Evolutionary conservation across 1,284 basidiomycete species (phyloP), one percentile per base, ranked within the genome.

Genomic region (Cryptococcus sp.): DNA sequence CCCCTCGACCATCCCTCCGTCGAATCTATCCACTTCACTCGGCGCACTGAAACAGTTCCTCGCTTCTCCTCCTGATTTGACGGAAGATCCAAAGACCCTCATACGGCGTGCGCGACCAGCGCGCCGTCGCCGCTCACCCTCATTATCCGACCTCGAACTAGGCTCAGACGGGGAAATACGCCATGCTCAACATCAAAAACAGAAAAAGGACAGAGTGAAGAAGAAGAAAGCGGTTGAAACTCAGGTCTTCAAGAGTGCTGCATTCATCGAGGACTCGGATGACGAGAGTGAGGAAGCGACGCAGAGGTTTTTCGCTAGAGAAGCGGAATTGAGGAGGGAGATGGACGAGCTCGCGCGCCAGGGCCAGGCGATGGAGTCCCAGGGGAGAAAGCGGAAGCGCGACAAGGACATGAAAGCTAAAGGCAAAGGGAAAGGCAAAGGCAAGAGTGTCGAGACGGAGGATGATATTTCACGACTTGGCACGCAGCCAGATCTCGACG

Each of bases 221-320:
- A 69, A 72, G 80, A 81, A 67, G 56, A 71, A 71, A 56, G 67
- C 57, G 59, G 70, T 59, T 49, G 90, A 93, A 75, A 83, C 86
- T 68, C 83, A 87, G 76, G 77, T 81, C 56, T 93, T 89, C 82
- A 93, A 93, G 78, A 89, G 87, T 13, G 91, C 92, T 6, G 88
- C 91, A 73, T 91, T 93, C 73, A 92, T 94, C 72, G 85, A 88
- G 71, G 91, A 94, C 76, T 90, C 89, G 66, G 92, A 95, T 70
- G 74, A 89, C 82, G 61, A 64, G 27, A 87, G 78, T 55, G 73
- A 73, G 17, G 80, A 88, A 48, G 65, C 69, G 3, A 77, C 80
- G 41, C 64, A 58, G 23, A 83, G 80, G 5, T 95, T 95, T 82
- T 86, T 92, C 62, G 88, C 84, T 69, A 84, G 82, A 66, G 91